Evolutionary conservation across 164 flowering plant genomes (phyloP).

Genomic region (Akebia trifoliata): DNA sequence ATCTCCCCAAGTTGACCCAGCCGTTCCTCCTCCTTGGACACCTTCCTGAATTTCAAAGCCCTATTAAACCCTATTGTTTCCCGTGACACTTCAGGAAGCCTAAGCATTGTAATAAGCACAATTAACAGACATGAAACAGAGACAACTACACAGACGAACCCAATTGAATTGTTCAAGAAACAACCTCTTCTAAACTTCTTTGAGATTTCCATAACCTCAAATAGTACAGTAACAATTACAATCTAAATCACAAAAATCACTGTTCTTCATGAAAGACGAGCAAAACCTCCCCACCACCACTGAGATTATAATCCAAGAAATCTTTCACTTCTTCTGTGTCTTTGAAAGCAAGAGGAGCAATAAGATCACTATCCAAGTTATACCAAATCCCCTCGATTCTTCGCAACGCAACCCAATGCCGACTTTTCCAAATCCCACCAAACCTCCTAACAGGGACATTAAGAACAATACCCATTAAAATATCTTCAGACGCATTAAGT

Average conservation of each 20-base stretch:
- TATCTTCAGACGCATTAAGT: constrained; percentile 41
- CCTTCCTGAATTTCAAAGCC: constrained; percentile 8
- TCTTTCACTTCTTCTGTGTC: constrained; percentile 44
- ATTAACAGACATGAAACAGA: constrained; percentile 38
- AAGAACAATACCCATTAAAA: constrained; percentile 72
- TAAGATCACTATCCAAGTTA: constrained; percentile 91
- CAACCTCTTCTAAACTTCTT: constrained; percentile 29
- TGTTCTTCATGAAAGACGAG: constrained; percentile 48
- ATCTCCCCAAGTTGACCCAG: constrained; percentile 57
- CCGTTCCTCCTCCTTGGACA: constrained; percentile 11
- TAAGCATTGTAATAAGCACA: constrained; percentile 35
- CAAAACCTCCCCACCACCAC: constrained; percentile 61
- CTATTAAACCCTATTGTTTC: constrained; percentile 7
- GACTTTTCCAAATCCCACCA: constrained; percentile 73
- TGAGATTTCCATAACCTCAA: constrained; percentile 15
- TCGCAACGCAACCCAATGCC: constrained; percentile 83
- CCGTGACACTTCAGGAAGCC: constrained; percentile 43
- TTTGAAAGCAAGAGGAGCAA: constrained; percentile 42
- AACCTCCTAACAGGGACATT: constrained; percentile 62
- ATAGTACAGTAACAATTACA: not conserved
- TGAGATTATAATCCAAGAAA: constrained; percentile 50
- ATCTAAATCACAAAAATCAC: constrained; percentile 14
- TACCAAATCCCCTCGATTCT: constrained; percentile 72
- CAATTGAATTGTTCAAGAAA: constrained; percentile 30
- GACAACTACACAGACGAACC: constrained; percentile 30